Conservation (phyloP, 352 stramenopile genomes). For the Pythium graminicola region DNA sequence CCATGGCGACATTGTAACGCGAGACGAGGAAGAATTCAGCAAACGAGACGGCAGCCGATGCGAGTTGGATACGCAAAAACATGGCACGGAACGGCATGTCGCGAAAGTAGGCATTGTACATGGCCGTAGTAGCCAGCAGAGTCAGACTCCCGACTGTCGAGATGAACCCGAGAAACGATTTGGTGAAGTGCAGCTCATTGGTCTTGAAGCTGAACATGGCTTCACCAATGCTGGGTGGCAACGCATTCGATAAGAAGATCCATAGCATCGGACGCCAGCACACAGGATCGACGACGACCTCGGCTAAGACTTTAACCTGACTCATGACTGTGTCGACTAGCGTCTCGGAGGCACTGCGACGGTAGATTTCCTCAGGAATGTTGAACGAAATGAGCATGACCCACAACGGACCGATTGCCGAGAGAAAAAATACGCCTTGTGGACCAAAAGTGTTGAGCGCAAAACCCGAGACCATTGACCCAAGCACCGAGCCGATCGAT, state of each 20-base stretch:
- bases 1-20: slow-evolving; percentile 52
- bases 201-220: slow-evolving; percentile 86
- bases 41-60: slow-evolving; percentile 55
- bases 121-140: slow-evolving; percentile 54
- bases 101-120: slow-evolving; percentile 78
- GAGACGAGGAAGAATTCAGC: slow-evolving; percentile 68
- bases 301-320: slow-evolving; percentile 45
- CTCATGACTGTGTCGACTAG: slow-evolving; percentile 44
- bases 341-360: slow-evolving; percentile 15
- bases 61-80: slow-evolving; percentile 70
- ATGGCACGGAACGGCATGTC: slow-evolving; percentile 72
- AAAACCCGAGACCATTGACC: slow-evolving; percentile 57
- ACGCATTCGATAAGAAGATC: slow-evolving; percentile 75
- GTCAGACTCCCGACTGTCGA: slow-evolving; percentile 69
- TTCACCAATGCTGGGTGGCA: slow-evolving; percentile 63
- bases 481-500: slow-evolving; percentile 62
- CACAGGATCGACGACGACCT: slow-evolving; percentile 60
- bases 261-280: slow-evolving; percentile 75
- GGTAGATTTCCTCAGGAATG: slow-evolving; percentile 48
- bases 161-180: slow-evolving; percentile 75
- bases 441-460: slow-evolving; percentile 54
- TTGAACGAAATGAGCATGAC: slow-evolving; percentile 55
- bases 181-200: slow-evolving; percentile 60
- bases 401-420: slow-evolving; percentile 58
- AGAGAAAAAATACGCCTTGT: slow-evolving; percentile 65